A percentile compares a stretch with the other conserved stretches of the same genome.
These are phyloP conservation scores for Ophiostoma sp. DNA, from an alignment of 2,329 filamentous ascomycete genomes.

Conservation along the genomic window DNA sequence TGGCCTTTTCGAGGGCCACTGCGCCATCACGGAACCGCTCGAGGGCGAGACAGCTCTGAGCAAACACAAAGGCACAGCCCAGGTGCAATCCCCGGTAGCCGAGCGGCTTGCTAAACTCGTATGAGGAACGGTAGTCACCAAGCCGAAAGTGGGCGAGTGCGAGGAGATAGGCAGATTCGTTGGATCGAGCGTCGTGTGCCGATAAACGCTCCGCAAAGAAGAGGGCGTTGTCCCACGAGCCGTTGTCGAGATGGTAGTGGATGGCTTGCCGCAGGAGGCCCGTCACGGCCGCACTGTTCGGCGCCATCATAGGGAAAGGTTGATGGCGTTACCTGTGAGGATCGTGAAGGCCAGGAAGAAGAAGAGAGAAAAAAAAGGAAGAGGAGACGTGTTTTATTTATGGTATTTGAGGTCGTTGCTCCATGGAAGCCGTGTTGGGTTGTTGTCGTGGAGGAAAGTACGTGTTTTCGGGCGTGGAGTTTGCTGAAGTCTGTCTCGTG, in stretches of 20 bases:
- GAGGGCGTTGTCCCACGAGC: constrained; percentile 82
- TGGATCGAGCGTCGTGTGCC: constrained; percentile 77
- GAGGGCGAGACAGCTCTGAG: constrained; percentile 79
- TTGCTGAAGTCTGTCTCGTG: neutral
- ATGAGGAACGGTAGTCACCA: constrained; percentile 81
- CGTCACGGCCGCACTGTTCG: constrained; percentile 51
- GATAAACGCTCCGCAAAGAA: constrained; percentile 88
- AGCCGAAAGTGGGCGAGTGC: constrained; percentile 81
- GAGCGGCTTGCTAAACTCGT: constrained; percentile 73
- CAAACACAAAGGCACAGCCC: constrained; percentile 88
- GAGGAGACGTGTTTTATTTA: constrained; percentile 14
- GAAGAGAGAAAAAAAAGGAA: neutral
- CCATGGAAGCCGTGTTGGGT: constrained; percentile 26
- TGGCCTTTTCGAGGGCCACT: constrained; percentile 77
- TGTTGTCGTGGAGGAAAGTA: neutral
- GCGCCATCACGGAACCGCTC: constrained; percentile 81
- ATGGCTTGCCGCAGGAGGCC: constrained; percentile 60
- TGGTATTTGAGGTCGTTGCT: constrained; percentile 24
- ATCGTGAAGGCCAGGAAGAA: constrained; percentile 6
- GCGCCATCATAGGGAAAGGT: constrained; percentile 48
- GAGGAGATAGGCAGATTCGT: constrained; percentile 79
- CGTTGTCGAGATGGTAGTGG: constrained; percentile 80
- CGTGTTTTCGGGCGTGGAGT: neutral
- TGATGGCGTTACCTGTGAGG: neutral
- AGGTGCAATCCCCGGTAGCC: constrained; percentile 73